Percentiles rank a stretch among this genome's conserved stretches.
Evolutionary conservation across 805 yeast genomes (phyloP).

Genomic region (Lachancea quebecensis): DNA sequence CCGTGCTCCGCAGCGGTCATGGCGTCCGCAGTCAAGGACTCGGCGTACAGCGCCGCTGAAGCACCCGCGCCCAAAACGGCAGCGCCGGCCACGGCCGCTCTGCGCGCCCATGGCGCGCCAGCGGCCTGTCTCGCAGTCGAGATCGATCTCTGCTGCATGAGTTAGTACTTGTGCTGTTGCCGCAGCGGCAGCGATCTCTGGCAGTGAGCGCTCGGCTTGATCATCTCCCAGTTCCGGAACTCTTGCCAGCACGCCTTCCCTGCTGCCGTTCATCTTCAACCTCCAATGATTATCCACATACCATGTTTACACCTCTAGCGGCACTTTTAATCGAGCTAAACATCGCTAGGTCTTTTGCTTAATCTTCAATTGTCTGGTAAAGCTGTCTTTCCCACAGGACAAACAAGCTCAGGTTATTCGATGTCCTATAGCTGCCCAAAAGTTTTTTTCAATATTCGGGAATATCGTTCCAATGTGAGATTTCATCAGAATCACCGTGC

Average conservation of each 20-base stretch:
- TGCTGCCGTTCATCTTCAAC: background rate
- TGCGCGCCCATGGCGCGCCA: background rate
- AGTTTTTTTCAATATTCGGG: background rate
- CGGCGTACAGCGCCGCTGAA: conserved; percentile 75
- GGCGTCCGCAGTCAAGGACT: conserved; percentile 82
- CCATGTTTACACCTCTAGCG: conserved; percentile 5
- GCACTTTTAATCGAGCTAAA: conserved; percentile 7
- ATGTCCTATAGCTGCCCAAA: background rate
- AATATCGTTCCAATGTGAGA: background rate
- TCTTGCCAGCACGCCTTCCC: background rate
- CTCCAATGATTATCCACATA: background rate
- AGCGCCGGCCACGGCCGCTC: conserved; percentile 6
- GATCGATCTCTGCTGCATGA: conserved; percentile 7
- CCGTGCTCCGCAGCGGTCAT: conserved; percentile 99
- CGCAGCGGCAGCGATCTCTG: background rate
- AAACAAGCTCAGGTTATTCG: background rate
- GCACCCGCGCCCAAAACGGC: conserved; percentile 57
- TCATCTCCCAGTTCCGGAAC: too few relatives aligned
- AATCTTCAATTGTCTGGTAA: background rate
- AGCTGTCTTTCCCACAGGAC: background rate
- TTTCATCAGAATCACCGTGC: too few relatives aligned
- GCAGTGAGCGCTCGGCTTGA: background rate
- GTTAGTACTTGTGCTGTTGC: background rate
- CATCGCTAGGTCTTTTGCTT: conserved; percentile 1
- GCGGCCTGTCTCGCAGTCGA: background rate